Percentiles rank a stretch among this genome's conserved stretches.
Evolutionary conservation across 495 filamentous ascomycete genomes (phyloP).

Genomic region (Aspergillus haitiensis): DNA sequence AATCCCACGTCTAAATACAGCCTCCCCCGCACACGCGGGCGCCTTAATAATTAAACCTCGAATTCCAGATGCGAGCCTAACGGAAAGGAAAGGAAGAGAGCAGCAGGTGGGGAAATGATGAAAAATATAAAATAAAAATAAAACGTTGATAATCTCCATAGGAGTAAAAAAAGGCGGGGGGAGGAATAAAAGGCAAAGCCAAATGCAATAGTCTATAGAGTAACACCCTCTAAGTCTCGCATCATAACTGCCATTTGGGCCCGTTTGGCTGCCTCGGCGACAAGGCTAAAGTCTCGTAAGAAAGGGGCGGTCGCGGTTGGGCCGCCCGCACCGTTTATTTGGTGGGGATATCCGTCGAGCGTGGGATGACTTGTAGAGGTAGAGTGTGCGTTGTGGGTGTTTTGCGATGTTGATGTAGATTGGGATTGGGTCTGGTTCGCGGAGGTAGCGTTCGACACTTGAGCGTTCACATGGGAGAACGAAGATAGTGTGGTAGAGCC

Average conservation of each 20-base stretch:
- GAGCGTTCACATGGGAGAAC: too few relatives aligned
- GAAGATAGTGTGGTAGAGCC: too few relatives aligned
- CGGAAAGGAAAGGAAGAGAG: background rate
- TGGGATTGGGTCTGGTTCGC: conserved; percentile 3
- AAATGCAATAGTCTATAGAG: conserved; percentile 31
- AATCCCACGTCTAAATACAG: background rate
- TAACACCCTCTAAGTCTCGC: conserved; percentile 69
- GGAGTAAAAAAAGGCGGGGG: conserved; percentile 5
- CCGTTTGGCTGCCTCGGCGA: conserved; percentile 93
- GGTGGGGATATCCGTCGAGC: conserved; percentile 31
- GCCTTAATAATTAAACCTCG: background rate
- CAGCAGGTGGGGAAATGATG: background rate
- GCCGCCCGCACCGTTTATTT: conserved; percentile 42
- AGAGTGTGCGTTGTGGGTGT: conserved; percentile 12
- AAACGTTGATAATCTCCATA: background rate
- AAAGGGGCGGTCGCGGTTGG: conserved; percentile 59
- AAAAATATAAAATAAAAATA: background rate
- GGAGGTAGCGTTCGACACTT: too few relatives aligned
- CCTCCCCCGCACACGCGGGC: background rate
- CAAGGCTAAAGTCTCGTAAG: conserved; percentile 75
- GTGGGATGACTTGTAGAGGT: conserved; percentile 20
- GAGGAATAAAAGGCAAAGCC: conserved; percentile 1
- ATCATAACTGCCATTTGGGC: conserved; percentile 85
- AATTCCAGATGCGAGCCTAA: background rate
- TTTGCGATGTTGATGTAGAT: conserved; percentile 8